Evolutionary conservation across 768 basidiomycete genomes (phyloP).

Genomic region (Lentinus tigrinus): DNA sequence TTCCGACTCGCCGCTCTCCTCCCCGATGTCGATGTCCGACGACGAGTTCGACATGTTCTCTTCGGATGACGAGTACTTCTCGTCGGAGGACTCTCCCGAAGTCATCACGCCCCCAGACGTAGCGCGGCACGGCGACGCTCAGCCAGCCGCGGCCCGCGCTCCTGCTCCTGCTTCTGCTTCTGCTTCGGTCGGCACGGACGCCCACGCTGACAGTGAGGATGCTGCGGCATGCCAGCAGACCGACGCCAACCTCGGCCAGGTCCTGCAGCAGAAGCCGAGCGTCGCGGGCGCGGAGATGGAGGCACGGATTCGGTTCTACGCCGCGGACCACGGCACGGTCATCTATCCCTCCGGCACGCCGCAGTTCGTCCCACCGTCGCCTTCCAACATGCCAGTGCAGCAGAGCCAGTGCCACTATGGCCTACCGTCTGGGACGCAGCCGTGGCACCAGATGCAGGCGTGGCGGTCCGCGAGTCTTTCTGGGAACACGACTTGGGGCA

Average conservation of each 20-base stretch:
- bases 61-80: constrained; percentile 1
- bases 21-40: not conserved
- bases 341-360: not conserved
- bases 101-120: not conserved
- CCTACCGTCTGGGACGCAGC: not conserved
- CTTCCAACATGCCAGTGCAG: not conserved
- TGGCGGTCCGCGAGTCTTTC: not conserved
- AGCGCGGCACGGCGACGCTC: not conserved
- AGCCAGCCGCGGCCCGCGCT: not conserved
- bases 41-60: not conserved
- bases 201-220: too few relatives aligned
- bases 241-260: too few relatives aligned
- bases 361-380: constrained; percentile 12
- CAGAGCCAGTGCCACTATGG: not conserved
- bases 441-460: constrained; percentile 1
- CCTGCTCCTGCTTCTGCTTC: not conserved
- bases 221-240: too few relatives aligned
- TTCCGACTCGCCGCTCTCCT: constrained; percentile 2
- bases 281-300: not conserved
- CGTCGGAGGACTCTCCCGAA: not conserved
- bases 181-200: too few relatives aligned
- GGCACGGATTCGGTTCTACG: constrained; percentile 8
- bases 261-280: not conserved
- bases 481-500: not conserved
- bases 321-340: not conserved